A percentile compares a stretch with the other conserved stretches of the same genome.
Conservation (phyloP, 1,284 basidiomycete species). For the Heterobasidion irregulare region DNA sequence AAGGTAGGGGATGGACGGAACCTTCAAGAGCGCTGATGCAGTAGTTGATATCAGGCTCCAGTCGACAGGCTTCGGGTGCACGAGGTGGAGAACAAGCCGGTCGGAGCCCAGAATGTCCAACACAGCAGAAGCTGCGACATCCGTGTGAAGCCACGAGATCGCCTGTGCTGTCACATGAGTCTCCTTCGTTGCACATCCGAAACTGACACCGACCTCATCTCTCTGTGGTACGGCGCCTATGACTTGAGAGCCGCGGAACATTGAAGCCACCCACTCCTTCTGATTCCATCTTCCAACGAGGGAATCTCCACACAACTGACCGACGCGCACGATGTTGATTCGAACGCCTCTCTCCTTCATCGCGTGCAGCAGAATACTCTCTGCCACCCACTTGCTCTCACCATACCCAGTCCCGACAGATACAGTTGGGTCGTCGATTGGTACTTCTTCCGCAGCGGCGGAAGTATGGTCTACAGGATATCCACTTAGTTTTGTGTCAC, state of each 20-base stretch:
- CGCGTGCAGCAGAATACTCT: slow-evolving; percentile 18
- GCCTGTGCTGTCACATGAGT: slow-evolving; percentile 8
- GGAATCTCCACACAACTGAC: slow-evolving; percentile 32
- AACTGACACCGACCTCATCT: background rate
- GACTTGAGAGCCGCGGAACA: slow-evolving; percentile 17
- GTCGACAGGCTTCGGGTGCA: slow-evolving; percentile 17
- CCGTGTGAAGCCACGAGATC: slow-evolving; percentile 18
- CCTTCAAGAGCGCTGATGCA: background rate
- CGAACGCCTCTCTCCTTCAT: slow-evolving; percentile 15
- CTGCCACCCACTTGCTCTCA: slow-evolving; percentile 32
- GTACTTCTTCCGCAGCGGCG: slow-evolving; percentile 8
- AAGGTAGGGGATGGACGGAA: background rate
- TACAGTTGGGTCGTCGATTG: slow-evolving; percentile 16
- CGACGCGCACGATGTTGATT: slow-evolving; percentile 28
- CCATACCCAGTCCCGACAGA: slow-evolving; percentile 27
- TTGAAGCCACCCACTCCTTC: slow-evolving; percentile 35
- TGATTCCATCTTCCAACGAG: slow-evolving; percentile 32
- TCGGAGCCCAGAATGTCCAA: slow-evolving; percentile 15
- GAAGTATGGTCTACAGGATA: too few species aligned
- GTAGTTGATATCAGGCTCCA: background rate
- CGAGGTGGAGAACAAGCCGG: slow-evolving; percentile 18
- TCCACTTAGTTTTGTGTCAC: too few species aligned
- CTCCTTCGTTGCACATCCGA: slow-evolving; percentile 3
- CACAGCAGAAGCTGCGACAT: slow-evolving; percentile 15
- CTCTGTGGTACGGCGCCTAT: background rate